These are phyloP conservation scores for Mimosa bimucronata DNA, from an alignment of 306 rosid genomes.

Conservation along the genomic window DNA sequence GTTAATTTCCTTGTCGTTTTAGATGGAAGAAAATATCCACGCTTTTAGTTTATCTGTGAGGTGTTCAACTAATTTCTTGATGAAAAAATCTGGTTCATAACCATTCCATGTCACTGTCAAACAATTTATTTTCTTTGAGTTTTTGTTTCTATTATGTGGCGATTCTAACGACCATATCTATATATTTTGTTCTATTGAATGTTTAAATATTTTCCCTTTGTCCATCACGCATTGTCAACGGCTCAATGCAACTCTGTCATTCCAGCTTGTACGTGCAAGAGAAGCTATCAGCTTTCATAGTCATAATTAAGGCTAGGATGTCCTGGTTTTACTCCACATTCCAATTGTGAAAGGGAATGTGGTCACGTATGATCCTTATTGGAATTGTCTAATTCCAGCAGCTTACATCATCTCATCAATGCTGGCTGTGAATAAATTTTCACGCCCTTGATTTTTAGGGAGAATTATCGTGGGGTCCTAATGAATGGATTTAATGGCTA, in stretches of 20 bases:
- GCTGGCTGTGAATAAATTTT: not conserved
- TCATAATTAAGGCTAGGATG: not conserved
- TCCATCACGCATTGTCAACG: conserved; percentile 13
- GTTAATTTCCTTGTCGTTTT: not conserved
- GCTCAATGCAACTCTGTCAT: not conserved
- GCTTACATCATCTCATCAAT: not conserved
- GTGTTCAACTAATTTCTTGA: not conserved
- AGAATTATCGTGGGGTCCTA: too few relatives aligned
- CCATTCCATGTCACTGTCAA: conserved; percentile 13
- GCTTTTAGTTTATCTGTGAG: not conserved
- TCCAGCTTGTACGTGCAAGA: not conserved
- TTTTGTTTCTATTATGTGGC: not conserved
- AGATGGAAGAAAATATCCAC: not conserved
- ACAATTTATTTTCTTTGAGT: not conserved
- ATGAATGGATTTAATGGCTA: too few relatives aligned
- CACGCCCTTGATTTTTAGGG: not conserved
- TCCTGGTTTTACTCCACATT: not conserved
- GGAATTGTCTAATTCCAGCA: not conserved
- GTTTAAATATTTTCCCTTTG: not conserved
- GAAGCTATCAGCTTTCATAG: not conserved
- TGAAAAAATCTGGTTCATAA: not conserved
- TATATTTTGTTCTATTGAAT: not conserved
- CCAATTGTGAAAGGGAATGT: not conserved
- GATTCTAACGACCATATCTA: not conserved
- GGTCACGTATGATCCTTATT: not conserved